Evolutionary conservation across 345 rosid genomes (phyloP).

Genomic region (Erysimum cheiranthoides): DNA sequence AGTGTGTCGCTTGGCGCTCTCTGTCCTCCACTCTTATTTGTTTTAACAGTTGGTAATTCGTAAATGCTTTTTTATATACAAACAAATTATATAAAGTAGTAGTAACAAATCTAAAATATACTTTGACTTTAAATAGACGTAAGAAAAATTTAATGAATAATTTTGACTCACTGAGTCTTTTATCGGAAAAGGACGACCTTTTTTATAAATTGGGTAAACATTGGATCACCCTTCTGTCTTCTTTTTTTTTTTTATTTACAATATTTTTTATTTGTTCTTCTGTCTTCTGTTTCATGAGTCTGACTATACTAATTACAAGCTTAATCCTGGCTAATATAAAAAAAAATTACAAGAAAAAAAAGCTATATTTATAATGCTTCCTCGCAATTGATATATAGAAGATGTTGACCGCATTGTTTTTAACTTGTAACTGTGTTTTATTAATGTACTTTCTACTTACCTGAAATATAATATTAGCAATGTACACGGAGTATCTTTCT

Average conservation of each 20-base stretch:
- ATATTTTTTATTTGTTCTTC: background rate
- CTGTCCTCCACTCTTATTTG: constrained; percentile 40
- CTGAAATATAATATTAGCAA: background rate
- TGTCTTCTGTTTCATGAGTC: background rate
- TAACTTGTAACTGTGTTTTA: background rate
- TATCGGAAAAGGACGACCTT: constrained; percentile 16
- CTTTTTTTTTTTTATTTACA: background rate
- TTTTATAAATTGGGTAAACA: constrained; percentile 20
- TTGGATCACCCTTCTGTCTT: constrained; percentile 30
- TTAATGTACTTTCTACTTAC: background rate
- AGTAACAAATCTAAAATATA: background rate
- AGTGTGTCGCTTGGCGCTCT: constrained; percentile 43
- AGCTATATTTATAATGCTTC: background rate
- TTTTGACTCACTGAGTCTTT: constrained; percentile 14
- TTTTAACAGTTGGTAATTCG: constrained; percentile 12
- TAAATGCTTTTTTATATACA: no score
- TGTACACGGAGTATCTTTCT: background rate
- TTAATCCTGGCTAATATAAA: background rate
- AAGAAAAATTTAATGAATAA: background rate
- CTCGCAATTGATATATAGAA: background rate
- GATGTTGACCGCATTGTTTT: constrained; percentile 21
- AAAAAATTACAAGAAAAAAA: background rate
- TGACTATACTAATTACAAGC: background rate
- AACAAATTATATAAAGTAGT: background rate
- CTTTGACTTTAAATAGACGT: background rate